Evolutionary conservation across 805 yeast genomes (phyloP), one percentile per base, ranked within the genome.

Genomic region (Starmerella khaoyaiensis): DNA sequence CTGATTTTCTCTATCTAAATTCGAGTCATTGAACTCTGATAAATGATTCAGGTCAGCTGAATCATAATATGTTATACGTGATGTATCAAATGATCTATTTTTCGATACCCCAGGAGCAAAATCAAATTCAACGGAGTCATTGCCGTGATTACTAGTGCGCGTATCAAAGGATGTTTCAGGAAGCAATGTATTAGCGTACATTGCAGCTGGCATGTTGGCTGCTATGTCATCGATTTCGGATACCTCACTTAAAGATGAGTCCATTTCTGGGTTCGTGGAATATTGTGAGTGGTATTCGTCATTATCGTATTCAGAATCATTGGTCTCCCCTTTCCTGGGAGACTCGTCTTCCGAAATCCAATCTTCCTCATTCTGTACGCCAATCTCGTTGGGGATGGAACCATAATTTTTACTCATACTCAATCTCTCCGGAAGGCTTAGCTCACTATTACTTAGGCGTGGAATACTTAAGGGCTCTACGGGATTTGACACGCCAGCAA

Each of bases 181-280:
- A n/a, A n/a, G n/a, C n/a, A n/a, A n/a, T n/a, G n/a, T n/a, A 21
- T 31, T 22, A 14, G 27, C 35, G 21, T 23, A 15, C 27, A 23
- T 26, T 10, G 27, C 27, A 12, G 35, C 35, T 5, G 35, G n/a
- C 25, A 31, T 5, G 7, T 14, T 21, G 4, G 35, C 22, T n/a
- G n/a, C n/a, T n/a, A n/a, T n/a, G 29, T 35, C 29, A 29, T 35
- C 35, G n/a, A 31, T 31, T 4, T 31, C 35, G 5, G 35, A 31
- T 14, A 31, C 35, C 4, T 22, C 27, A 14, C 35, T 31, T 4
- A 31, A 21, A 4, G 35, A 31, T 16, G 35, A 31, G 19, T 31
- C 35, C 27, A 31, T 33, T 14, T 33, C 36, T 19, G 21, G 30
- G n/a, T 14, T 24, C 4, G 10, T 21, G 5, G 16, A 21, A 12